Base-by-base conservation (phyloP, 768 basidiomycete species). In the Boletus pseudopeckii region DNA sequence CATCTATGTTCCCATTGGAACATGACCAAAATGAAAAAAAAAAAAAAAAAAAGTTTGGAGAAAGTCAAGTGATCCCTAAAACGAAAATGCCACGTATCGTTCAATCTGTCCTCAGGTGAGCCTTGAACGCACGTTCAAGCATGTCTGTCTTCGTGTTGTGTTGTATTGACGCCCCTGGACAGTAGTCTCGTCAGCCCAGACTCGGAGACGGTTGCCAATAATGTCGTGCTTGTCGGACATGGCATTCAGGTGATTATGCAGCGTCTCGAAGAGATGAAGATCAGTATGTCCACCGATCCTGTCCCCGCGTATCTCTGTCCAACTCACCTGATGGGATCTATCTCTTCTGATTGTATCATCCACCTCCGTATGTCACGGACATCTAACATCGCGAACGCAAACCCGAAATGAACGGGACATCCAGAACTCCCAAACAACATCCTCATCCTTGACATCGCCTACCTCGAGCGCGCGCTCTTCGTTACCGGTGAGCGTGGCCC, bases 181-280 rank as follows among this genome's bases (percentile, higher is more conserved):
- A 90, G 88, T 60, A 87, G 86, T 62, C 77, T 91, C 20, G 74
- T 81, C 7, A 86, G 83, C 59, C 90, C 90, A 0, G 89, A 91
- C 63, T 84, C 86, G 1, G 90, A 92, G 62, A 85, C 81, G 14
- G 70, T 74, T 1, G 65, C 85, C 22, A 92, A 92, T 62, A 74
- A 74, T 18, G 80, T 92, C 34, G 86, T 92, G 15, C 74, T 92
- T 6, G 80, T 92, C 13, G 85, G 77, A 2, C 88, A 90, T 61
- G 77, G 77, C 18, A 65, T 82, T 38, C 71, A 73, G 36, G 77
- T 76, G 3, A 79, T 85, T 58, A 69, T 91, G 14, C 74, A 79
- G 38, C 77, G 82, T 17, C 73, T 92, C 36, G 85, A 88, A 48
- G 88, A 90, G 44, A 85, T 91, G 80, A 84, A 83, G 71, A 88